Percentiles rank a stretch among this genome's conserved stretches.
Evolutionary conservation across 2,329 filamentous ascomycete genomes (phyloP).

Genomic region (Xylaria sp.): DNA sequence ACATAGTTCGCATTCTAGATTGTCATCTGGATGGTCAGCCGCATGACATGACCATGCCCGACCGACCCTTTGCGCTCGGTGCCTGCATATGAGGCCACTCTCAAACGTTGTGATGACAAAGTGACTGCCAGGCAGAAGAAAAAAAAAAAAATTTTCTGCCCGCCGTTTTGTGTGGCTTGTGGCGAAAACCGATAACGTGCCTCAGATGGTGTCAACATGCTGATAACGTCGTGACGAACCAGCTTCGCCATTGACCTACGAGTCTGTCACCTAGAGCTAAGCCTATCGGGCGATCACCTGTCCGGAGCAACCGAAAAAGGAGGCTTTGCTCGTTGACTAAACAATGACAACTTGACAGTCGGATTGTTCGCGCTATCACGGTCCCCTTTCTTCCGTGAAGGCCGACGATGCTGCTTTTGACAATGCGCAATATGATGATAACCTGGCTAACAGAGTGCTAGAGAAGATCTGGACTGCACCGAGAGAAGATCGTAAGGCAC

Average conservation of each 20-base stretch:
- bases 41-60: constrained; percentile 15
- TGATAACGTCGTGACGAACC: constrained; percentile 4
- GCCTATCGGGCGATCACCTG: background rate
- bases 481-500: background rate
- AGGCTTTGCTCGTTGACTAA: background rate
- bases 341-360: constrained; percentile 10
- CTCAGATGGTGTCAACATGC: constrained; percentile 13
- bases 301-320: constrained; percentile 23
- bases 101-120: constrained; percentile 4
- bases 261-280: background rate
- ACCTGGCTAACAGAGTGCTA: constrained; percentile 2
- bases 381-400: background rate
- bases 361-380: background rate
- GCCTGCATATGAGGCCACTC: constrained; percentile 29
- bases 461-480: constrained; percentile 1
- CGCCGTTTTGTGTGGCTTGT: constrained; percentile 32
- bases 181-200: constrained; percentile 19
- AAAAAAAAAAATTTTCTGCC: background rate
- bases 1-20: constrained; percentile 18
- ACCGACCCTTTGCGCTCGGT: constrained; percentile 23
- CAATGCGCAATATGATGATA: constrained; percentile 10
- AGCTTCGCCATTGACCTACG: background rate
- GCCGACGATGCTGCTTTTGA: constrained; percentile 8
- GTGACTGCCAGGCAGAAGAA: background rate
- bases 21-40: constrained; percentile 24